Evolutionary conservation across 2,329 filamentous ascomycete species (phyloP).

Genomic region (Beauveria scarabaeidicola): DNA sequence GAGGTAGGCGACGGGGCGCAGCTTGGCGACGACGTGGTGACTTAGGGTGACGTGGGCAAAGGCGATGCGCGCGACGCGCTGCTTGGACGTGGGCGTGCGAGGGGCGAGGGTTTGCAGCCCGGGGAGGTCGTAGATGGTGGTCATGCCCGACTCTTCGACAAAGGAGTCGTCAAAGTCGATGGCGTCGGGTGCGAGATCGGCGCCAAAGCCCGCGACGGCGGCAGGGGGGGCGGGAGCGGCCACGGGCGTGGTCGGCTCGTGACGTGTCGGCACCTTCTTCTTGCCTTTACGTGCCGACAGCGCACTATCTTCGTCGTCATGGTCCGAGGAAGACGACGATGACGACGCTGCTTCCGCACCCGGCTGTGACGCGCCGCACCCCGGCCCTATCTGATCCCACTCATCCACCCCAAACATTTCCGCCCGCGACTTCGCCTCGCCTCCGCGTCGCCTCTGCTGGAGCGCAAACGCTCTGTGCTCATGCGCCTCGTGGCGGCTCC

Average conservation of each 20-base stretch:
- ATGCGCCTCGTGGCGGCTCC: conserved; percentile 27
- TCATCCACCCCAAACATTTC: conserved; percentile 8
- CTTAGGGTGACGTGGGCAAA: conserved; percentile 44
- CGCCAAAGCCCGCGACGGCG: neutral
- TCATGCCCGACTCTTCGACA: conserved; percentile 51
- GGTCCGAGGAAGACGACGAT: too few species aligned
- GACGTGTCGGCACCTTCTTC: neutral
- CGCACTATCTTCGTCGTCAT: neutral
- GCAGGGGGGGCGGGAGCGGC: neutral
- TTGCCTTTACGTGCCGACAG: neutral
- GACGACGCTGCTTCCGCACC: too few species aligned
- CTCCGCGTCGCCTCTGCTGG: conserved; percentile 14
- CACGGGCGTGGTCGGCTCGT: too few species aligned
- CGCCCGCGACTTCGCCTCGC: conserved; percentile 5
- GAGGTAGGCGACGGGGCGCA: conserved; percentile 51
- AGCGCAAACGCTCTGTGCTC: conserved; percentile 21
- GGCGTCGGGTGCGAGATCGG: neutral
- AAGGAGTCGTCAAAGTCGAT: conserved; percentile 37
- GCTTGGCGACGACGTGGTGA: conserved; percentile 52
- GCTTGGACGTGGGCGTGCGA: conserved; percentile 42
- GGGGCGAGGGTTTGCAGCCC: conserved; percentile 48
- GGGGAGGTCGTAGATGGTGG: conserved; percentile 52
- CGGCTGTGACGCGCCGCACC: too few species aligned
- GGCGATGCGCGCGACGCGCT: conserved; percentile 48
- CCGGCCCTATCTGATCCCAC: neutral